Percentiles rank a stretch among this genome's conserved stretches.
These are phyloP conservation scores for Kwoniella mangroviensis DNA, from an alignment of 768 basidiomycete genomes.

Conservation along the genomic window DNA sequence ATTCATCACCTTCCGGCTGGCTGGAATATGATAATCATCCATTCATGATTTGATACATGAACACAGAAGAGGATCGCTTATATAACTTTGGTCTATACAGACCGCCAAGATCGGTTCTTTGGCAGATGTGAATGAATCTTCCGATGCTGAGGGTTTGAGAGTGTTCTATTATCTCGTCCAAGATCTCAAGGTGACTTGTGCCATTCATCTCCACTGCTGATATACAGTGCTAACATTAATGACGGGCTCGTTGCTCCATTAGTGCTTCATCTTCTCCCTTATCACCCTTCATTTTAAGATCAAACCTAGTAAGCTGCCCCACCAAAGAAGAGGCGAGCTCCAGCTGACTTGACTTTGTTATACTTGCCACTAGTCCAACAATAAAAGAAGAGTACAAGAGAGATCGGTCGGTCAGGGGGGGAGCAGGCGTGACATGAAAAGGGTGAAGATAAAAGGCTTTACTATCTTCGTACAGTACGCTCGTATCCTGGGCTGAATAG, in stretches of 20 bases:
- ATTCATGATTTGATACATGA: too few relatives aligned
- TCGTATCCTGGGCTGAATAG: not conserved
- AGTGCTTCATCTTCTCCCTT: slow-evolving; percentile 92
- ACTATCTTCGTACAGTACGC: not conserved
- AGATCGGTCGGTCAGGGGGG: not conserved
- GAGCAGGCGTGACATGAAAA: not conserved
- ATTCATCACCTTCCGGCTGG: not conserved
- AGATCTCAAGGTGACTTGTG: slow-evolving; percentile 78
- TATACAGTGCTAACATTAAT: too few relatives aligned
- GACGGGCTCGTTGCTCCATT: too few relatives aligned
- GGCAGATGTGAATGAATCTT: slow-evolving; percentile 94
- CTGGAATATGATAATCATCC: too few relatives aligned
- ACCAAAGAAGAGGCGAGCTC: too few relatives aligned
- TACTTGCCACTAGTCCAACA: slow-evolving; percentile 17
- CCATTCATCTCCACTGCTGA: too few relatives aligned
- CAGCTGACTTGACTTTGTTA: too few relatives aligned
- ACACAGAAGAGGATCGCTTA: not conserved
- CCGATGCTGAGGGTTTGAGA: slow-evolving; percentile 94
- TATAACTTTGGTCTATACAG: slow-evolving; percentile 59
- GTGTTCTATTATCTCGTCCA: slow-evolving; percentile 99
- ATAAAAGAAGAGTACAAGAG: slow-evolving; percentile 3
- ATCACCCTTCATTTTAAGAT: slow-evolving; percentile 99
- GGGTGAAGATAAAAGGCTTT: not conserved
- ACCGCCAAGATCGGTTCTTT: slow-evolving; percentile 97
- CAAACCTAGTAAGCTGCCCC: slow-evolving; percentile 71